Percentiles rank a stretch among this genome's conserved stretches.
Conservation (phyloP, 2,329 filamentous ascomycete genomes). For the Paraphoma chrysanthemicola region DNA sequence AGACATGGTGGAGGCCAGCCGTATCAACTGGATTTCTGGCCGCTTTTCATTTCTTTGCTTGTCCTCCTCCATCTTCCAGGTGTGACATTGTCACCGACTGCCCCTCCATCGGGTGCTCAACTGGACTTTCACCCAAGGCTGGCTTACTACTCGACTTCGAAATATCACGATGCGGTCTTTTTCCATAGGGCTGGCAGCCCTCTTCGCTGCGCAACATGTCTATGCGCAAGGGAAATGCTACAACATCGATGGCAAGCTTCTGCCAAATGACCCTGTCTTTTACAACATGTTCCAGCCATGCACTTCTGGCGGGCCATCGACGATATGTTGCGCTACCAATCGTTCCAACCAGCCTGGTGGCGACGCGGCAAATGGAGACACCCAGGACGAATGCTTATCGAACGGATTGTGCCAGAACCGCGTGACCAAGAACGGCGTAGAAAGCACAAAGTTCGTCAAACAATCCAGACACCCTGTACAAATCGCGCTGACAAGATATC, state of each 20-base stretch:
- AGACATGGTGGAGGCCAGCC: background rate
- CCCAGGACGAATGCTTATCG: constrained; percentile 5
- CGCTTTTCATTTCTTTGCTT: background rate
- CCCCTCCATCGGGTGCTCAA: too few relatives aligned
- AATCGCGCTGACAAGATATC: background rate
- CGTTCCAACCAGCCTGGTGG: constrained; percentile 1
- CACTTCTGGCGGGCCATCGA: background rate
- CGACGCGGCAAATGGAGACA: background rate
- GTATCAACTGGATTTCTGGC: background rate
- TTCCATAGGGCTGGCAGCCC: background rate
- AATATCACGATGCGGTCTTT: background rate
- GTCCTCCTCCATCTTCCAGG: background rate
- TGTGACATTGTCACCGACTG: background rate
- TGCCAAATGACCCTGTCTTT: background rate
- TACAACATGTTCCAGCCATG: constrained; percentile 2
- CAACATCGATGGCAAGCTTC: background rate
- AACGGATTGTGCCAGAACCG: constrained; percentile 8
- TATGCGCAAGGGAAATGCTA: background rate
- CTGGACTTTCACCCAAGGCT: too few relatives aligned
- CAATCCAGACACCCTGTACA: background rate
- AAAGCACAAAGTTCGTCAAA: background rate
- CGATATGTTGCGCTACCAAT: constrained; percentile 3
- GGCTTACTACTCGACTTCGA: background rate
- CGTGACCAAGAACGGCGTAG: background rate
- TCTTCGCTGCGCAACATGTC: background rate